Evolutionary conservation across 1,284 basidiomycete species (phyloP), one percentile per base, ranked within the genome.

Genomic region (Sanghuangporus baumii): DNA sequence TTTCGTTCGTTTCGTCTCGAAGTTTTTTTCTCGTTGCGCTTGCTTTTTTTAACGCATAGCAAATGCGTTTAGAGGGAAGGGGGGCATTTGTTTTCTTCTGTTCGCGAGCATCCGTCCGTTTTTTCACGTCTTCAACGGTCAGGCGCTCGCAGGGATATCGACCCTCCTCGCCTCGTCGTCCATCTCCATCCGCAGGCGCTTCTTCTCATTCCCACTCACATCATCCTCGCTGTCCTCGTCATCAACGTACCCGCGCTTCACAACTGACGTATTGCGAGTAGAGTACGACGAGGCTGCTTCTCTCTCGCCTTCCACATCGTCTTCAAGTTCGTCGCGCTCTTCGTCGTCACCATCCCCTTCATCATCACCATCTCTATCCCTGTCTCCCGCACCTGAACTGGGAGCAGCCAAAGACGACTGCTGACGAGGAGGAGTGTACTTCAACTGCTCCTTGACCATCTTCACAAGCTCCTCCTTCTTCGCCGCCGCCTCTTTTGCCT

Each of bases 151-250:
- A n/a, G 47, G 38, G 26, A 63, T 47, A 46, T 59, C 56, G n/a
- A 63, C 61, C 8, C 43, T 57, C 26, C 55, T 26, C 57, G 60
- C 7, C 60, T 61, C 60, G 54, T 61, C 60, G 8, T 55, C 51
- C 37, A 61, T 52, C 18, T 55, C 51, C 20, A 61, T 40, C 7
- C 60, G 51, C 26, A 61, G 43, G 14, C 54, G 40, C 37, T 61
- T 61, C 26, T 61, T 61, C 40, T 20, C 51, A n/a, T 26, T 26
- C 20, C 43, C 43, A 6, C 43, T 46, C 26, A 4, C 26, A 31
- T 31, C 26, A n/a, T 34, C 51, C 52, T 38, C 34, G 23, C 36
- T 40, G 26, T 54, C 56, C 50, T 58, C 57, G 31, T 59, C 43
- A 20, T 46, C 43, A 36, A 55, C 40, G 26, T 51, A 54, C 8